Evolutionary conservation across 1,284 basidiomycete genomes (phyloP).

Genomic region (Papiliotrema flavescens): DNA sequence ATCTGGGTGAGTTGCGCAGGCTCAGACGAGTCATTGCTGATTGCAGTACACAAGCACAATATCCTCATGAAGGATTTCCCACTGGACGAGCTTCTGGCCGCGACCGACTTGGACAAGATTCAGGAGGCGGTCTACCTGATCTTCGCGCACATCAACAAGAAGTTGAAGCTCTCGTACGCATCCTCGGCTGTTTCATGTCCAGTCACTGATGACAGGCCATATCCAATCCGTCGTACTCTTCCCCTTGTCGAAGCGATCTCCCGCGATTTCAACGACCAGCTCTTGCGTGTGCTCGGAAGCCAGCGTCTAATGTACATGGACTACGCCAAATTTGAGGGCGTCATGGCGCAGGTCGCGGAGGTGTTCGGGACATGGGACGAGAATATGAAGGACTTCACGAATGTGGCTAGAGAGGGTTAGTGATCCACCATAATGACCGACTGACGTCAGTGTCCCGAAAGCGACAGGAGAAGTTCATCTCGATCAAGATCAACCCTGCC

Average conservation of each 20-base stretch:
- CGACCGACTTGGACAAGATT: constrained; percentile 92
- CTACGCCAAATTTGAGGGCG: constrained; percentile 86
- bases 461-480: constrained; percentile 89
- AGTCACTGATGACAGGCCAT: constrained; percentile 55
- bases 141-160: constrained; percentile 92
- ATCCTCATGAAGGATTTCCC: constrained; percentile 99
- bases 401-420: constrained; percentile 78
- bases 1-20: constrained; percentile 60
- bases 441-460: constrained; percentile 67
- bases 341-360: constrained; percentile 68
- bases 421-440: background rate
- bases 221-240: constrained; percentile 90
- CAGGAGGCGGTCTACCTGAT: constrained; percentile 82
- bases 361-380: constrained; percentile 97
- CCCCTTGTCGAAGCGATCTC: constrained; percentile 98
- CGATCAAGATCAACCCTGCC: constrained; percentile 89
- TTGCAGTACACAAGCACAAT: constrained; percentile 89
- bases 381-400: constrained; percentile 95
- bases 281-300: constrained; percentile 83
- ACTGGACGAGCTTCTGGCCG: constrained; percentile 89
- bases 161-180: constrained; percentile 73
- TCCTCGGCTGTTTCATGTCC: background rate
- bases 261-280: constrained; percentile 91
- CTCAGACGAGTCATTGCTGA: background rate
- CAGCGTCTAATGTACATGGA: constrained; percentile 90